A percentile compares a stretch with the other conserved stretches of the same genome.
phyloP scores from a whole-genome alignment of 2,329 filamentous ascomycete species.

The Xylaria sp. region DNA sequence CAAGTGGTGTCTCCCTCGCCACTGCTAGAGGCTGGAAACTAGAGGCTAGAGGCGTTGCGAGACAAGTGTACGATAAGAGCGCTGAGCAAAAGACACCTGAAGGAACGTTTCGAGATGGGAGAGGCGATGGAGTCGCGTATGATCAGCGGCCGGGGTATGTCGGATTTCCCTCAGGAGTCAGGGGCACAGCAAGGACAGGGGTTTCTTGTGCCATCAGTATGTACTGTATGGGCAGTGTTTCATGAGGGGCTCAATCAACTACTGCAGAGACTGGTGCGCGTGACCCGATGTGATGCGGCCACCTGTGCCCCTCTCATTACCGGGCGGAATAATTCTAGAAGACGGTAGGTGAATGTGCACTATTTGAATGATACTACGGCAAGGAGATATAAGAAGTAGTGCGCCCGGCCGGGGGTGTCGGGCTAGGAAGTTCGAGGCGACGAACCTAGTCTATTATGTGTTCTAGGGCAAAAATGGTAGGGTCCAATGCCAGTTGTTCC shows the following conservation, averaged over 20 bases:
- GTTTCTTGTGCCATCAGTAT: conserved; percentile 5
- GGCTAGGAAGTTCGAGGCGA: neutral
- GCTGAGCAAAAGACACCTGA: neutral
- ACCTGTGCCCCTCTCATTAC: neutral
- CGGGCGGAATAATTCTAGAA: conserved; percentile 24
- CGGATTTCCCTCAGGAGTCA: conserved; percentile 23
- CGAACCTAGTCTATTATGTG: neutral
- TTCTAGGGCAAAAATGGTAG: neutral
- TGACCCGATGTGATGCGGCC: conserved; percentile 6
- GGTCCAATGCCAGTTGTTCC: neutral
- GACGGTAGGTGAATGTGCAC: too few relatives aligned
- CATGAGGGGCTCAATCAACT: conserved; percentile 33
- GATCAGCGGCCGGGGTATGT: conserved; percentile 32
- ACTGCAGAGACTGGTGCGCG: conserved; percentile 29
- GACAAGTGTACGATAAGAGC: conserved; percentile 3
- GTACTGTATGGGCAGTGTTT: conserved; percentile 31
- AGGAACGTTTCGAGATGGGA: neutral
- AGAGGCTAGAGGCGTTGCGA: conserved; percentile 4
- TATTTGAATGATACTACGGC: too few relatives aligned
- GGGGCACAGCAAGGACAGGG: conserved; percentile 14
- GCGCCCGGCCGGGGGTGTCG: neutral
- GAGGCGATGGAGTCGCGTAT: conserved; percentile 27
- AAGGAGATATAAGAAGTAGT: too few relatives aligned
- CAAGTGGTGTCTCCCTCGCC: conserved; percentile 16
- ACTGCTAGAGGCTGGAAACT: neutral